Evolutionary conservation across 345 rosid species (phyloP).

Genomic region (Microcos paniculata): DNA sequence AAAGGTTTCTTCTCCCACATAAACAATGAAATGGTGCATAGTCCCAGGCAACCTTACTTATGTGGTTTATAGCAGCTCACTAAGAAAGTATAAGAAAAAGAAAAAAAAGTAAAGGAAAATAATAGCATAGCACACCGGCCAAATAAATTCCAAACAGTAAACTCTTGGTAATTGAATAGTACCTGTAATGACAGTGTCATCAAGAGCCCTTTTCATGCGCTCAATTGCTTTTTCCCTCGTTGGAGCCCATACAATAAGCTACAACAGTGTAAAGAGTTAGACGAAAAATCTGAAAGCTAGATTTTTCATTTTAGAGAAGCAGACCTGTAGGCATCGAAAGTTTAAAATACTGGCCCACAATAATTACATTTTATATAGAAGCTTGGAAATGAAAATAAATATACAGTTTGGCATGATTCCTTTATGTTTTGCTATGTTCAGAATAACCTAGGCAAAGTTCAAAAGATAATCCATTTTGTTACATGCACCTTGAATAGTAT

Average conservation of each 20-base stretch:
- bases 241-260: constrained; percentile 99
- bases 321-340: neutral
- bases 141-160: neutral
- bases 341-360: neutral
- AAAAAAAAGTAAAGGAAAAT: neutral
- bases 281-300: constrained; percentile 16
- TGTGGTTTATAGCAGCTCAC: neutral
- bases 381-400: neutral
- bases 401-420: neutral
- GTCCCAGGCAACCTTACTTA: neutral
- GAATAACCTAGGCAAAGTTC: constrained; percentile 1
- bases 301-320: neutral
- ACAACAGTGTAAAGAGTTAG: constrained; percentile 25
- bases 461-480: neutral
- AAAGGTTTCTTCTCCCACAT: neutral
- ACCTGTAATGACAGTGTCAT: constrained; percentile 94
- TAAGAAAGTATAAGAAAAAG: neutral
- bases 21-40: neutral
- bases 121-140: neutral
- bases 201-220: constrained; percentile 96
- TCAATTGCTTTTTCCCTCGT: constrained; percentile 97
- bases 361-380: neutral
- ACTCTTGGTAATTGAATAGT: neutral
- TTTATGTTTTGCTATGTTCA: neutral
- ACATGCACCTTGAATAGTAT: neutral